Evolutionary conservation across 2,329 filamentous ascomycete species (phyloP), one percentile per base, ranked within the genome.

Genomic region (Aspergillus clavatus): DNA sequence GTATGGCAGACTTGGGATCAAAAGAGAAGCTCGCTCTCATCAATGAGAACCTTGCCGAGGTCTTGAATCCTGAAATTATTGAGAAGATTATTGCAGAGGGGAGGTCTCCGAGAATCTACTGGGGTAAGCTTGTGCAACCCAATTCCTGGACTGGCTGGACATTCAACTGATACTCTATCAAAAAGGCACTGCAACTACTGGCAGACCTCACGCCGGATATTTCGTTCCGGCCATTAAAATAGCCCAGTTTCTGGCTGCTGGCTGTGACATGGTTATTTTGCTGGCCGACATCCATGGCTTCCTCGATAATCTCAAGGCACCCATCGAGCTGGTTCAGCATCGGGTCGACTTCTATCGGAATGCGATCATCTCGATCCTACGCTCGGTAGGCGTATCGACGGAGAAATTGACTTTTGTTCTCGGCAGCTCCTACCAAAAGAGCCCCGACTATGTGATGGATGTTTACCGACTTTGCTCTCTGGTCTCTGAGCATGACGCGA

Each of bases 151-250:
- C 8, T 33, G 46, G 41, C 48, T 14, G 47, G 27, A 2, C 33
- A 24, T 24, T 24, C 23, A 24, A 24, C 23, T 40, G 33, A 33
- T 46, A 16, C 23, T 16, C 38, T 38, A 27, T 14, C 28, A 8
- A 24, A 24, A 39, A 54, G 58, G 51, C 31, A 91, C 85, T 31
- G 87, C 87, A n/a, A 89, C 88, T 12, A 94, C 89, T 0, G 89
- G 89, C 12, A 79, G 84, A 48, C 89, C 89, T 43, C 90, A 95
- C 68, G 86, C 82, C 64, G 90, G 88, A 56, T 95, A 95, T 77
- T 87, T 94, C 28, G 35, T 93, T 7, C 84, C 89, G 4, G 84
- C 86, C 57, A 81, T 95, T 62, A 95, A 96, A 71, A 86, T 96
- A 51, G 89, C 89, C 29, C 85, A 96, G 66, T 83, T 95, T 60